Percentiles rank a stretch among this genome's conserved stretches.
Conservation (phyloP, 352 stramenopile genomes). For the Elongisporangium anandrum region DNA sequence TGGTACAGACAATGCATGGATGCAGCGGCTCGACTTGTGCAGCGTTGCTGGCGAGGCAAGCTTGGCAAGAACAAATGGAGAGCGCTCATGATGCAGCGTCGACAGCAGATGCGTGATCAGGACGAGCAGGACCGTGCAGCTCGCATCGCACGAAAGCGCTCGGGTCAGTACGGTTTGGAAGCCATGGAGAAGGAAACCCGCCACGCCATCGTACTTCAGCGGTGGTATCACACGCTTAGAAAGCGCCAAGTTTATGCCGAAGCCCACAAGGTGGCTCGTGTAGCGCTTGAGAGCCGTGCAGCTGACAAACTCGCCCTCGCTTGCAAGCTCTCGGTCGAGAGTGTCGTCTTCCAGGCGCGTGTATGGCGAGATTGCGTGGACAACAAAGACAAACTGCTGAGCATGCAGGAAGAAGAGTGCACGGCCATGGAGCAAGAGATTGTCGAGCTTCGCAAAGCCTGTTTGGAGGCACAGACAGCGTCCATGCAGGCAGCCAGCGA, state of each 20-base stretch:
- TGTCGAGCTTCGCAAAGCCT: constrained; percentile 34
- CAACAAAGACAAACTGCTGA: constrained; percentile 30
- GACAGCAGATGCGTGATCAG: constrained; percentile 34
- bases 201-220: constrained; percentile 45
- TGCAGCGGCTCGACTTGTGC: constrained; percentile 26
- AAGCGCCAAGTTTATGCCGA: constrained; percentile 55
- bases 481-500: constrained; percentile 29
- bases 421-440: constrained; percentile 44
- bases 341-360: constrained; percentile 59
- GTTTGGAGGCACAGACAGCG: constrained; percentile 35
- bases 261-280: constrained; percentile 12
- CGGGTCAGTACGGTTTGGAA: constrained; percentile 50
- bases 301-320: constrained; percentile 25
- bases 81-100: constrained; percentile 31
- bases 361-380: constrained; percentile 70
- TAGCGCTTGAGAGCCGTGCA: constrained; percentile 16
- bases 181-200: constrained; percentile 31
- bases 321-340: constrained; percentile 24
- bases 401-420: constrained; percentile 38
- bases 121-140: constrained; percentile 58
- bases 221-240: constrained; percentile 56
- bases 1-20: constrained; percentile 27
- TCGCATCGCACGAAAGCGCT: constrained; percentile 54
- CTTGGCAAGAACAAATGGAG: constrained; percentile 56
- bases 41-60: constrained; percentile 63